Evolutionary conservation across 2,329 filamentous ascomycete species (phyloP).

Genomic region (Simplicillium sp.): DNA sequence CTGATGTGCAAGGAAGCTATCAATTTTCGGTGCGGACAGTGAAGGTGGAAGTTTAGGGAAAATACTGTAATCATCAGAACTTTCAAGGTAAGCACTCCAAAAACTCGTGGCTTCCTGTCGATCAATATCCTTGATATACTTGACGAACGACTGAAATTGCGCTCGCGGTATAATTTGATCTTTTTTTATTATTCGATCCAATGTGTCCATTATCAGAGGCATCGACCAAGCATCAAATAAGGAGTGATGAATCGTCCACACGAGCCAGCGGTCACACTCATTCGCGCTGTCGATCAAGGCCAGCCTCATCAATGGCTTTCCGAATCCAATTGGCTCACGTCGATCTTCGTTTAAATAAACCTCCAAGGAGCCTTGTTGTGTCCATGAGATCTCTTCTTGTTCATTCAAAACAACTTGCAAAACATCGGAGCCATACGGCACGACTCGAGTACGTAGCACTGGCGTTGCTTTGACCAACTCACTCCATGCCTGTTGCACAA

Average conservation of each 20-base stretch:
- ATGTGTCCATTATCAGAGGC: conserved; percentile 18
- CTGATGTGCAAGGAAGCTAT: neutral
- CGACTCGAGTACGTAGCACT: too few relatives aligned
- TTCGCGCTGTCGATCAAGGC: neutral
- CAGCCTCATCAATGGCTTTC: neutral
- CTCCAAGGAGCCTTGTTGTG: conserved; percentile 21
- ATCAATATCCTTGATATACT: conserved; percentile 25
- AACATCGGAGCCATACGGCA: neutral
- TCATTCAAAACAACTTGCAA: neutral
- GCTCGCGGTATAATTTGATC: conserved; percentile 12
- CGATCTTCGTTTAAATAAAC: too few relatives aligned
- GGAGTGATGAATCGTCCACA: conserved; percentile 23
- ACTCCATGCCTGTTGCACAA: too few relatives aligned
- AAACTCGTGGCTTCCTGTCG: conserved; percentile 18
- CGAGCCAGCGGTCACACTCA: neutral
- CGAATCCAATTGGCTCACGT: conserved; percentile 4
- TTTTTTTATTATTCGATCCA: conserved; percentile 7
- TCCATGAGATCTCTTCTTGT: conserved; percentile 5
- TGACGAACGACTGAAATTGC: conserved; percentile 24
- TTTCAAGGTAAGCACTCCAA: conserved; percentile 27
- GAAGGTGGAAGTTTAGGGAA: neutral
- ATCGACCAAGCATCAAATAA: conserved; percentile 43
- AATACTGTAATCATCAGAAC: neutral
- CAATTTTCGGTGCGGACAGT: neutral
- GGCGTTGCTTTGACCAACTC: too few relatives aligned